Percentiles rank a stretch among this genome's conserved stretches.
Evolutionary conservation across 2,329 filamentous ascomycete species (phyloP).

Genomic region (Cercospora citrullina): DNA sequence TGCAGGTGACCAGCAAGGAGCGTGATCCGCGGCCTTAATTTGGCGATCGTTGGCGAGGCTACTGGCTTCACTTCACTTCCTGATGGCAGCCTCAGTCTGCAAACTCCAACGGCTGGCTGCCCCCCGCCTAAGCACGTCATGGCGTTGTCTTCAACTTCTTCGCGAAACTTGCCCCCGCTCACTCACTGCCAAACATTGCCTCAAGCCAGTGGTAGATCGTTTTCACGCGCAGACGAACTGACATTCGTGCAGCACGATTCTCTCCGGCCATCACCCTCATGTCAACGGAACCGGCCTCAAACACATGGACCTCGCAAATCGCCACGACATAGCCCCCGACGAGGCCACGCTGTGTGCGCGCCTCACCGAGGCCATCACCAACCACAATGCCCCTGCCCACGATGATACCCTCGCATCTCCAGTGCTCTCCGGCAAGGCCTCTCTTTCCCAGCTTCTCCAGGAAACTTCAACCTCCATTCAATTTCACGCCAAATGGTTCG

Average conservation of each 20-base stretch:
- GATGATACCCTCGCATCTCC: conserved; percentile 8
- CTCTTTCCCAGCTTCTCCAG: conserved; percentile 28
- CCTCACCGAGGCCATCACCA: conserved; percentile 26
- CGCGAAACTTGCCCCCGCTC: neutral
- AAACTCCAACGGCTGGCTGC: neutral
- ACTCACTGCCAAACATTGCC: conserved; percentile 1
- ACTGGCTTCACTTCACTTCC: neutral
- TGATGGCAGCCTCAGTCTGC: neutral
- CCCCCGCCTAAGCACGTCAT: neutral
- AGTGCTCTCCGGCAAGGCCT: neutral
- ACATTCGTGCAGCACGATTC: conserved; percentile 18
- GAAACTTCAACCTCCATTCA: conserved; percentile 30
- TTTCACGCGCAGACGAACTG: neutral
- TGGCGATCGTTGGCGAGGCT: neutral
- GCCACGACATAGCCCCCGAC: conserved; percentile 31
- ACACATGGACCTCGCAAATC: conserved; percentile 12
- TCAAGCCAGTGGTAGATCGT: neutral
- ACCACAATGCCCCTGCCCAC: conserved; percentile 1
- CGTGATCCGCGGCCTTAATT: neutral
- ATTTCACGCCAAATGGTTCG: conserved; percentile 39
- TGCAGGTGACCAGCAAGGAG: neutral
- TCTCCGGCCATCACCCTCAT: conserved; percentile 13
- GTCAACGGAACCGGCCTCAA: conserved; percentile 15
- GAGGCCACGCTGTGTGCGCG: conserved; percentile 32
- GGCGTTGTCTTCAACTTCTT: neutral